Evolutionary conservation across 495 filamentous ascomycete genomes (phyloP).

Genomic region (Xylaria curta): DNA sequence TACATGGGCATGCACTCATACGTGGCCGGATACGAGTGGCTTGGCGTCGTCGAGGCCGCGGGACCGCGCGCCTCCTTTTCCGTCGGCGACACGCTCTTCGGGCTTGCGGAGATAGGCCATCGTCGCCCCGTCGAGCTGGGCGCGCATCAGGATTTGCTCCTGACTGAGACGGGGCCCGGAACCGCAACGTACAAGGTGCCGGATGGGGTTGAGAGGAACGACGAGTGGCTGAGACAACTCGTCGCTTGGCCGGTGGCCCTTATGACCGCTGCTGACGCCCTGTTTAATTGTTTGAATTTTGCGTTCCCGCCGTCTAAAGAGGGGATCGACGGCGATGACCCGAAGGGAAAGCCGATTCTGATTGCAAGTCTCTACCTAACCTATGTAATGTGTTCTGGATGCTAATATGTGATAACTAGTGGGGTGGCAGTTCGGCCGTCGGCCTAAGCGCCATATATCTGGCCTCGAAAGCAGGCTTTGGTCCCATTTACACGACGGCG

Average conservation of each 20-base stretch:
- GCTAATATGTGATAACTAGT: background rate
- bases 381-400: background rate
- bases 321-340: background rate
- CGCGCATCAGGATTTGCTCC: slow-evolving; percentile 11
- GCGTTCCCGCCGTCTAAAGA: background rate
- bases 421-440: slow-evolving; percentile 8
- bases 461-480: slow-evolving; percentile 8
- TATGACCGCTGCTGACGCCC: background rate
- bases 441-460: slow-evolving; percentile 12
- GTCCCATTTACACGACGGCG: slow-evolving; percentile 42
- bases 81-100: slow-evolving; percentile 18
- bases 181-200: background rate
- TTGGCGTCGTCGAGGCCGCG: slow-evolving; percentile 34
- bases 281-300: background rate
- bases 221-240: background rate
- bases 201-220: background rate
- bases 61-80: slow-evolving; percentile 24
- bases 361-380: background rate
- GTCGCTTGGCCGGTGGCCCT: slow-evolving; percentile 8
- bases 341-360: slow-evolving; percentile 6
- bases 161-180: slow-evolving; percentile 3
- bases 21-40: slow-evolving; percentile 35
- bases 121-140: slow-evolving; percentile 4
- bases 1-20: slow-evolving; percentile 8
- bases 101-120: background rate